These are phyloP conservation scores for Xylaria scruposa DNA, from an alignment of 495 filamentous ascomycete species.

Conservation along the genomic window DNA sequence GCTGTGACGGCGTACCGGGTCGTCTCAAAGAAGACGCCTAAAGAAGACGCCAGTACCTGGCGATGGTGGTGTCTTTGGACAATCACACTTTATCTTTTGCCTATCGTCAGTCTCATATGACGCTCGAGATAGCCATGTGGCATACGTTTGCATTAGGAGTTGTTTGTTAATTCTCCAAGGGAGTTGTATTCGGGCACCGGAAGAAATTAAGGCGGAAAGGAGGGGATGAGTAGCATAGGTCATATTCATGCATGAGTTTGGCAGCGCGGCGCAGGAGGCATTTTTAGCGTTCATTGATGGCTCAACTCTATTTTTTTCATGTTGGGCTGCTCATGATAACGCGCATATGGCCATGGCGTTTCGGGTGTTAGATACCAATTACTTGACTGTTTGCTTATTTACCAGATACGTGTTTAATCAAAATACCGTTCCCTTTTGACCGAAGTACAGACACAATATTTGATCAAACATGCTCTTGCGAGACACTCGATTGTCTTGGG, in stretches of 20 bases:
- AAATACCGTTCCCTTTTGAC: not conserved
- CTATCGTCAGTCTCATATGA: slow-evolving; percentile 19
- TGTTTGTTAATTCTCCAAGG: not conserved
- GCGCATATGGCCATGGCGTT: slow-evolving; percentile 14
- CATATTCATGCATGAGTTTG: slow-evolving; percentile 22
- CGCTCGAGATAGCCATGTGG: not conserved
- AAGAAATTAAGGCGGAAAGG: not conserved
- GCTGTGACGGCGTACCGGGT: slow-evolving; percentile 16
- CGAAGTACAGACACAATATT: not conserved
- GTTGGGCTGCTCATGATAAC: slow-evolving; percentile 13
- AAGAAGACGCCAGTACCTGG: slow-evolving; percentile 22
- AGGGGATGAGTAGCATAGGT: slow-evolving; percentile 13
- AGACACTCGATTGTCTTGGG: not conserved
- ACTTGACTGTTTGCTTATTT: slow-evolving; percentile 13
- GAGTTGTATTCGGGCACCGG: not conserved
- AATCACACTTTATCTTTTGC: slow-evolving; percentile 25
- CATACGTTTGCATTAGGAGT: not conserved
- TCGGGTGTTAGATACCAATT: slow-evolving; percentile 17
- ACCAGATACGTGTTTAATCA: not conserved
- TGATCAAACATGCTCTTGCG: not conserved
- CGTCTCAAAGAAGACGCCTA: slow-evolving; percentile 23
- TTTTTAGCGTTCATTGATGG: slow-evolving; percentile 16
- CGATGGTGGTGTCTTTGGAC: slow-evolving; percentile 30
- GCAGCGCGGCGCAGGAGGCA: slow-evolving; percentile 24
- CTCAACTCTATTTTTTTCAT: not conserved